phyloP scores from a whole-genome alignment of 805 yeast genomes.

The Kluyveromyces nonfermentans region DNA sequence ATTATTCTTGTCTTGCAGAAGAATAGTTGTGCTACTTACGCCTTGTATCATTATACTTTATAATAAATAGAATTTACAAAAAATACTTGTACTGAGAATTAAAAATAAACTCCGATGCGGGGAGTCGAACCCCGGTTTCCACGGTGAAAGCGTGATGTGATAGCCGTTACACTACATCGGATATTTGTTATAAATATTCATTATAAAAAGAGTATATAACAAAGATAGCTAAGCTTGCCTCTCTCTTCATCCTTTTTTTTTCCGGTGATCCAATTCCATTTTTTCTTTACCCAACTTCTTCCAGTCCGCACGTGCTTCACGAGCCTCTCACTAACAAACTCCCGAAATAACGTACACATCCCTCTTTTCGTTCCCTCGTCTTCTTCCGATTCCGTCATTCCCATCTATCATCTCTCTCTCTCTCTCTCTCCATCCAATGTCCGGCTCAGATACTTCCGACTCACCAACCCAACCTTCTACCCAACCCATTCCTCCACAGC shows the following conservation, averaged over 20 bases:
- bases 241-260: no score
- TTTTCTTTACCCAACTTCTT: no score
- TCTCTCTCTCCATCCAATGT: not conserved
- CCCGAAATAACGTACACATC: no score
- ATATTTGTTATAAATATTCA: not conserved
- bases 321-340: no score
- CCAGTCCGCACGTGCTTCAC: no score
- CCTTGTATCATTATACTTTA: no score
- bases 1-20: no score
- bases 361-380: no score
- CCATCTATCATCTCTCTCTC: not conserved
- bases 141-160: constrained; percentile 18
- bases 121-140: constrained; percentile 18
- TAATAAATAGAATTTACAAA: no score
- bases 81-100: no score
- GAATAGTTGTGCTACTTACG: no score
- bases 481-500: not conserved
- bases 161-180: constrained; percentile 21
- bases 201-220: not conserved
- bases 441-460: not conserved
- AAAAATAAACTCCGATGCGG: constrained; percentile 12
- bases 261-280: no score
- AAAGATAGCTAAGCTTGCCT: not conserved
- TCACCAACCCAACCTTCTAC: not conserved
- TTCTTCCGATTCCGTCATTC: not conserved